These are phyloP conservation scores for Ceraceosorus guamensis DNA, from an alignment of 1,284 basidiomycete species.

Conservation along the genomic window DNA sequence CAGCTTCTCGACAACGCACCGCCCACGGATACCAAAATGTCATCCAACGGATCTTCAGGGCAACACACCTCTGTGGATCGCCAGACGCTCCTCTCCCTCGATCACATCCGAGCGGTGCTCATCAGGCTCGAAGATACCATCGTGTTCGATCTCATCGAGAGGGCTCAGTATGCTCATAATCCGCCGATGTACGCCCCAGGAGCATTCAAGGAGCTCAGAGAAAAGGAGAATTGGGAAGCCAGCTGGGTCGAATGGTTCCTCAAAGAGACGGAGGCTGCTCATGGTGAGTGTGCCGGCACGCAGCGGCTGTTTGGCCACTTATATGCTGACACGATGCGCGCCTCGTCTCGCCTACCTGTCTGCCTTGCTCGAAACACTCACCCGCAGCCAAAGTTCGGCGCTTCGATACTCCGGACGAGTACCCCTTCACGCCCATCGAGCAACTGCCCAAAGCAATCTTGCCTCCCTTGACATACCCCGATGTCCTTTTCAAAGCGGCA, in stretches of 20 bases:
- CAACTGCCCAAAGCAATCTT: slow-evolving; percentile 77
- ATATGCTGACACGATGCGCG: background rate
- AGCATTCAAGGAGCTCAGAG: slow-evolving; percentile 59
- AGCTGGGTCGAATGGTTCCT: slow-evolving; percentile 97
- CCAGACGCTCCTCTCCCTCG: slow-evolving; percentile 61
- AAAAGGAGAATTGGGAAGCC: slow-evolving; percentile 68
- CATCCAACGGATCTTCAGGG: background rate
- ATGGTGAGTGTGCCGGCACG: slow-evolving; percentile 59
- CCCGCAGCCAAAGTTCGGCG: slow-evolving; percentile 20
- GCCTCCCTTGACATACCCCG: slow-evolving; percentile 66
- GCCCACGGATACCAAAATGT: background rate
- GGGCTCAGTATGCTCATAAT: slow-evolving; percentile 93
- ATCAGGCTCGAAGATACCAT: slow-evolving; percentile 94
- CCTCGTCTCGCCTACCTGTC: background rate
- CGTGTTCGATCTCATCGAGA: slow-evolving; percentile 85
- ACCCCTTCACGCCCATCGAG: slow-evolving; percentile 72
- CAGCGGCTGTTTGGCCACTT: background rate
- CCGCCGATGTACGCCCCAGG: slow-evolving; percentile 77
- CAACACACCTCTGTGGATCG: background rate
- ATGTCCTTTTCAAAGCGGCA: slow-evolving; percentile 68
- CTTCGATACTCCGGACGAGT: slow-evolving; percentile 70
- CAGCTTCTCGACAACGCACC: background rate
- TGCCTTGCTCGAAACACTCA: background rate
- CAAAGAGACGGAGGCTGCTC: slow-evolving; percentile 85
- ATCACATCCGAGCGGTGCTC: slow-evolving; percentile 77